These are phyloP conservation scores for Stropharia rugosoannulata DNA, from an alignment of 768 basidiomycete species.

Conservation along the genomic window DNA sequence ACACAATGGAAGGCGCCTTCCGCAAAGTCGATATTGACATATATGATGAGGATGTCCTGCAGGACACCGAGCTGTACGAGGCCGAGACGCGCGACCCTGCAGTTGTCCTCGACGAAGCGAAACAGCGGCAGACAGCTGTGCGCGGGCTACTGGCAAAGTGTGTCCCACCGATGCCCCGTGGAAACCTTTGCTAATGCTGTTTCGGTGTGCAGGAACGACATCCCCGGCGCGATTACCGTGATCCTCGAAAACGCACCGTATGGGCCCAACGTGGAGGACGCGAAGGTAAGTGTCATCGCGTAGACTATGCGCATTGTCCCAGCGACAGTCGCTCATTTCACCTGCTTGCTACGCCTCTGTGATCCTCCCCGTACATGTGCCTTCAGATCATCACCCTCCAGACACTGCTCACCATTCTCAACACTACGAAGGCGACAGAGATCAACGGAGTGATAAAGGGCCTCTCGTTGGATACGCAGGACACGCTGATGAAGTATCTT, in stretches of 20 bases:
- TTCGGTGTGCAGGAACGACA: slow-evolving; percentile 63
- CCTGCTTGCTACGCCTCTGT: background rate
- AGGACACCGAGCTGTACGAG: slow-evolving; percentile 84
- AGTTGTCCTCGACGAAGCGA: slow-evolving; percentile 74
- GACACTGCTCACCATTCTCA: slow-evolving; percentile 83
- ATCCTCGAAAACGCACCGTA: slow-evolving; percentile 86
- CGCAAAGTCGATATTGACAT: slow-evolving; percentile 93
- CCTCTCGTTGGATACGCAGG: slow-evolving; percentile 74
- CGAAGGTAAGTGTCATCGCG: slow-evolving; percentile 61
- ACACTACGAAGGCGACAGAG: slow-evolving; percentile 90
- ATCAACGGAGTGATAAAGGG: slow-evolving; percentile 73
- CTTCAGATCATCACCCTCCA: slow-evolving; percentile 74
- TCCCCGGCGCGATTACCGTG: slow-evolving; percentile 64
- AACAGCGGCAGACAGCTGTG: slow-evolving; percentile 70
- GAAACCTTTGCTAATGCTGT: background rate
- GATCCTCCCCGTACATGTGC: background rate
- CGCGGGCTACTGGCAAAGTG: slow-evolving; percentile 75
- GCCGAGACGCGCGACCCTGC: slow-evolving; percentile 79
- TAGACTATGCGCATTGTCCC: no score
- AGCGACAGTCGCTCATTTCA: background rate
- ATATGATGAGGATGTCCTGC: slow-evolving; percentile 88
- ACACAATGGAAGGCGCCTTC: slow-evolving; percentile 56
- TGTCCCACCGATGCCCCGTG: slow-evolving; percentile 23
- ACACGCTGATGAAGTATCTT: slow-evolving; percentile 95
- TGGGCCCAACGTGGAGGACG: slow-evolving; percentile 83